Evolutionary conservation across 768 basidiomycete species (phyloP).

Genomic region (Collybia sordida): DNA sequence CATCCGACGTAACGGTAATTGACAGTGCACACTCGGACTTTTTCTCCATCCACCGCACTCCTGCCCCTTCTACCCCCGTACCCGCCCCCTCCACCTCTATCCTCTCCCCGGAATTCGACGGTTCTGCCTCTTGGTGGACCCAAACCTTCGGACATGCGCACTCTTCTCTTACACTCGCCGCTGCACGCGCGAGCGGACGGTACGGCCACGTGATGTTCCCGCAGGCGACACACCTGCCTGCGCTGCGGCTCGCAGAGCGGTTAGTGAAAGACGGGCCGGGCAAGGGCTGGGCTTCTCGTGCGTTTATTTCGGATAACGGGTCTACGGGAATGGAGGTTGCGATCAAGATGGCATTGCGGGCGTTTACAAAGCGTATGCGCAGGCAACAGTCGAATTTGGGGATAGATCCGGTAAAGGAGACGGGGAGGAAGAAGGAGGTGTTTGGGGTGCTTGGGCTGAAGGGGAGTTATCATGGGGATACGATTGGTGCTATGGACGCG

Average conservation of each 20-base stretch:
- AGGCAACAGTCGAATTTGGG: too few relatives aligned
- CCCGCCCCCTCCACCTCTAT: slow-evolving; percentile 16
- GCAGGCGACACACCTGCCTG: slow-evolving; percentile 82
- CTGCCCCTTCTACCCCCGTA: slow-evolving; percentile 12
- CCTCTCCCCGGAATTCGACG: slow-evolving; percentile 69
- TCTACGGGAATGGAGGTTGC: slow-evolving; percentile 98
- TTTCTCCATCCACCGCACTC: slow-evolving; percentile 69
- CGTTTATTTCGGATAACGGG: slow-evolving; percentile 93
- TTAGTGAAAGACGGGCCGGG: slow-evolving; percentile 78
- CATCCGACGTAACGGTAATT: slow-evolving; percentile 82
- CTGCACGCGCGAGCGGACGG: slow-evolving; percentile 85
- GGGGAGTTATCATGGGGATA: slow-evolving; percentile 97
- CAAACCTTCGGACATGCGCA: slow-evolving; percentile 87
- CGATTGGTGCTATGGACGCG: slow-evolving; percentile 97
- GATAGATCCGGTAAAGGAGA: slow-evolving; percentile 21
- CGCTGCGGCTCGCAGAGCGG: slow-evolving; percentile 78
- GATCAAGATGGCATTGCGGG: slow-evolving; percentile 92
- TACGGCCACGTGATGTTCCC: slow-evolving; percentile 99
- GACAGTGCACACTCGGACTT: slow-evolving; percentile 88
- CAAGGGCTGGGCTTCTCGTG: slow-evolving; percentile 86
- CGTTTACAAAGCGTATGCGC: slow-evolving; percentile 38
- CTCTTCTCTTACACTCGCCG: slow-evolving; percentile 77
- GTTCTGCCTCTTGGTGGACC: slow-evolving; percentile 99
- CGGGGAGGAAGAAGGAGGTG: slow-evolving; percentile 38
- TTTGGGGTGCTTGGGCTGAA: slow-evolving; percentile 83